Base-by-base conservation (phyloP, 2,329 filamentous ascomycete genomes). In the Trichoderma sp. region DNA sequence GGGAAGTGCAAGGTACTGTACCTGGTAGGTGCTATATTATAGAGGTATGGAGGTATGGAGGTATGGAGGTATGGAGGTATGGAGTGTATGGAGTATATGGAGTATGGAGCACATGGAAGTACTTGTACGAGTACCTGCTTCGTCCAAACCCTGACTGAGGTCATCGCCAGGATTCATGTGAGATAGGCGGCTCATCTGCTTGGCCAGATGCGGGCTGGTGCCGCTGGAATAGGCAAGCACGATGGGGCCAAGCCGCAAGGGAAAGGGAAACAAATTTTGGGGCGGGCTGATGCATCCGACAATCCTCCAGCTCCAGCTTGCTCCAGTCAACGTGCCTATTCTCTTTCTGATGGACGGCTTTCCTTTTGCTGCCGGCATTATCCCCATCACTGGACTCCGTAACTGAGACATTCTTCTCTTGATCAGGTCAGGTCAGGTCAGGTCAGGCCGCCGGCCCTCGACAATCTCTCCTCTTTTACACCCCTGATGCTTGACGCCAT, bases 101-200 rank as follows among this genome's bases (percentile, higher is more conserved):
- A 36, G 34, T 12, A 51, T 51, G 43, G 43, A 51, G 43, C 43
- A 51, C 43, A 21, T 15, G 8, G 43, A 9, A 51, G 43, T 64
- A 51, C 43, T 21, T 21, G 43, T 51, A 51, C 43, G 9, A 51
- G 43, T 56, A 66, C 28, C 12, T 34, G 63, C 64, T 43, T 57
- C 30, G 15, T 15, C 15, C 14, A 39, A 39, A 61, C 32, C 66
- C 66, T 43, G 66, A 61, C 36, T 51, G 66, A 69, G 66, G 66
- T 69, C 66, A 69, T 69, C 66, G 47, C 30, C 36, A 32, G 58
- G 47, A 47, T n/a, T 64, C 36, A 30, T 56, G 43, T 47, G 58
- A 65, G 69, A 71, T 71, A 65, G 60, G 69, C 69, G 69, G 69
- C 51, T 71, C 69, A 24, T 60, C 24, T 65, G 26, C 47, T 21